Evolutionary conservation across 805 yeast genomes (phyloP).

Genomic region (Metschnikowia kofuensis): DNA sequence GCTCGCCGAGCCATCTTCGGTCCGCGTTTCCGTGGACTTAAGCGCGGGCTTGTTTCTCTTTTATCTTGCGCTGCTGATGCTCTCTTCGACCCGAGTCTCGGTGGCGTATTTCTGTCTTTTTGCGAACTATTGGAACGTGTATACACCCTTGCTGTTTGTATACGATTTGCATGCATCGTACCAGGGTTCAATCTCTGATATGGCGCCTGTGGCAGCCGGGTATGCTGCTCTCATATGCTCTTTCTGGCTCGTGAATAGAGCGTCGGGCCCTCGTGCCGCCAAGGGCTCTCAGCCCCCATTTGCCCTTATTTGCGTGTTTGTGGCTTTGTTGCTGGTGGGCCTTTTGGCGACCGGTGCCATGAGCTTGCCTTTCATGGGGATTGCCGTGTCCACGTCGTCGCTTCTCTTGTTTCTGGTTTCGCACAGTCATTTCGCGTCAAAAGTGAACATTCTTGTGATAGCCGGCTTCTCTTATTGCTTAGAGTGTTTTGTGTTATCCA

Average conservation of each 20-base stretch:
- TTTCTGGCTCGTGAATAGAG: conserved; percentile 12
- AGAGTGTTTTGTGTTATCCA: conserved; percentile 14
- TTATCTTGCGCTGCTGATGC: conserved; percentile 21
- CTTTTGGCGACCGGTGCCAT: conserved; percentile 1
- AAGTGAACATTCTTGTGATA: conserved; percentile 9
- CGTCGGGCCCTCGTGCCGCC: background rate
- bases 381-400: conserved; percentile 13
- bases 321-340: background rate
- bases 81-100: conserved; percentile 25
- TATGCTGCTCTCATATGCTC: conserved; percentile 19
- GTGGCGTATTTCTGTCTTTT: conserved; percentile 30
- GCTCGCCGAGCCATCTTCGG: conserved; percentile 2
- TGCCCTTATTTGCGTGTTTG: conserved; percentile 1
- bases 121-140: conserved; percentile 28
- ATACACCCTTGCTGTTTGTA: conserved; percentile 27
- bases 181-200: background rate
- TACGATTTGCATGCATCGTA: conserved; percentile 22
- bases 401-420: conserved; percentile 12
- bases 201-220: conserved; percentile 15
- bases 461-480: conserved; percentile 13
- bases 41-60: conserved; percentile 21
- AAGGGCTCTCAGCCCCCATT: background rate
- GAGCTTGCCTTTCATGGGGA: conserved; percentile 13
- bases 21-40: conserved; percentile 13
- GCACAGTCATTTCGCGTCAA: conserved; percentile 9